phyloP scores from a whole-genome alignment of 179 eudicot species.

The Beta corolliflora region DNA sequence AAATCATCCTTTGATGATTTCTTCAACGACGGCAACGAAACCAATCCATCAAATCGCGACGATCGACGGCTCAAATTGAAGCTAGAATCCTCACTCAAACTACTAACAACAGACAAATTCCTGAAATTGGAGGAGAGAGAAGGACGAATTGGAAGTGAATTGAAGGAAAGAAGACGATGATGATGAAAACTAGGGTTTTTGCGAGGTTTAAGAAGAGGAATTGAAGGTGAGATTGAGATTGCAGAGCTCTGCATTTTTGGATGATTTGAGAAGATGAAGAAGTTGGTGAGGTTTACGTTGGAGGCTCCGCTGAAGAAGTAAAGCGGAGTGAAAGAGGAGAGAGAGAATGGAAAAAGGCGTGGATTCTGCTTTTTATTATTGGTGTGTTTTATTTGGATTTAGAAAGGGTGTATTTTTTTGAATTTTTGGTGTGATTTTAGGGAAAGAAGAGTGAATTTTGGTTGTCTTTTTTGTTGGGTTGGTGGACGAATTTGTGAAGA shows the following conservation, averaged over 20 bases:
- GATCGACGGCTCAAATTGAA: conserved; percentile 23
- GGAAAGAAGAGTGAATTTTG: neutral
- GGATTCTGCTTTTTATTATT: conserved; percentile 1
- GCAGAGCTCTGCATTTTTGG: conserved; percentile 59
- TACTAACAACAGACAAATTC: neutral
- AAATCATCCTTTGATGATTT: conserved; percentile 30
- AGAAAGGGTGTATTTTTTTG: too few relatives aligned
- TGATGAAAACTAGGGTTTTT: neutral
- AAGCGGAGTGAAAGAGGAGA: conserved; percentile 4
- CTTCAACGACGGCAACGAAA: conserved; percentile 30
- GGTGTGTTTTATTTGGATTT: neutral
- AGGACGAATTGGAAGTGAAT: neutral
- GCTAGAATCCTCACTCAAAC: neutral
- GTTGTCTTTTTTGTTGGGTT: conserved; percentile 8
- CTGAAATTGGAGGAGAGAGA: neutral
- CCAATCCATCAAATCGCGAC: conserved; percentile 33
- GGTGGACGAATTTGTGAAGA: conserved; percentile 14
- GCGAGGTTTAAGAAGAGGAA: neutral
- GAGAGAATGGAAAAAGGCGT: neutral
- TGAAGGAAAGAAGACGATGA: neutral
- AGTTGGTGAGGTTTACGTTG: conserved; percentile 17
- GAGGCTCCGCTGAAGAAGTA: conserved; percentile 33
- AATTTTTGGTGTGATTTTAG: conserved; percentile 7
- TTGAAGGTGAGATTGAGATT: conserved; percentile 34
- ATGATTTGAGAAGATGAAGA: conserved; percentile 9